Conservation (phyloP, 768 basidiomycete species). For the Cyathus striatus region DNA sequence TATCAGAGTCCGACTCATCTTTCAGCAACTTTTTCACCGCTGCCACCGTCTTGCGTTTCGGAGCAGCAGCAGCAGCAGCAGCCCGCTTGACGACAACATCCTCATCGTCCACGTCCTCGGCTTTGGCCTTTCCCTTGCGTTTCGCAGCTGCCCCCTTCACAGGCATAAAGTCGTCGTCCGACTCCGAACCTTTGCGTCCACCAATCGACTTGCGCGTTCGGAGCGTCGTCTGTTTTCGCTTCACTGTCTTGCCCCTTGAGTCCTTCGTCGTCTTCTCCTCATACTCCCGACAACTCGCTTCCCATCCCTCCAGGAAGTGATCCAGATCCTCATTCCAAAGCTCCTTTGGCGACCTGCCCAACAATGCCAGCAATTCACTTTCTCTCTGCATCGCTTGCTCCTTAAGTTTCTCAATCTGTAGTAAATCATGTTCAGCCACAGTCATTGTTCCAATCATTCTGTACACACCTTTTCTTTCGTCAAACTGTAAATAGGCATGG, state of each 20-base stretch:
- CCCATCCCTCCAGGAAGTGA: slow-evolving; percentile 77
- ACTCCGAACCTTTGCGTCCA: slow-evolving; percentile 25
- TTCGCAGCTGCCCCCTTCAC: slow-evolving; percentile 37
- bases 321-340: slow-evolving; percentile 93
- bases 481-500: slow-evolving; percentile 94
- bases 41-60: no score
- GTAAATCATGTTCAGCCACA: no score
- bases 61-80: no score
- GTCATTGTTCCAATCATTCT: no score
- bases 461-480: slow-evolving; percentile 80
- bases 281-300: slow-evolving; percentile 56
- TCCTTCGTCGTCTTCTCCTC: slow-evolving; percentile 34
- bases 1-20: no score
- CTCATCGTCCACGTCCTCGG: no score
- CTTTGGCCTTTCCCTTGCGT: no score
- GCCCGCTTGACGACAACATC: no score
- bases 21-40: no score
- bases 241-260: slow-evolving; percentile 43
- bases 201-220: slow-evolving; percentile 48
- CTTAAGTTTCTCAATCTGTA: slow-evolving; percentile 80
- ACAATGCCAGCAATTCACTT: slow-evolving; percentile 67
- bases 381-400: slow-evolving; percentile 82
- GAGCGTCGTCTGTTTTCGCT: slow-evolving; percentile 40
- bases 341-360: slow-evolving; percentile 73
- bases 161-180: slow-evolving; percentile 44